Conservation (phyloP, 805 yeast species). For the Ogataea methylovora region DNA sequence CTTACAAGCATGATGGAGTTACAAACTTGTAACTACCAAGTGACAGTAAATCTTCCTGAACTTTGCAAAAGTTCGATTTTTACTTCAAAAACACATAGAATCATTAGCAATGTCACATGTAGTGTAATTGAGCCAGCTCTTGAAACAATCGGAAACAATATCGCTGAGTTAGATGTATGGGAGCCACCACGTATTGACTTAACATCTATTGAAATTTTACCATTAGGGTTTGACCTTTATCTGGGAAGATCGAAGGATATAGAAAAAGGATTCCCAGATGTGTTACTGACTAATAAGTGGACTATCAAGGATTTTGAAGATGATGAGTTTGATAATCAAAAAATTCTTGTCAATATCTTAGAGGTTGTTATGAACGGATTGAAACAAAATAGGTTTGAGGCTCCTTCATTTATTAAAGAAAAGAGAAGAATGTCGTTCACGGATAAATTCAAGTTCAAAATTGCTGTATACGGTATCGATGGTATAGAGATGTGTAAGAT, state of each 20-base stretch:
- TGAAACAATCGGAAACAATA: no score
- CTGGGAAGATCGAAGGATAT: conserved; percentile 5
- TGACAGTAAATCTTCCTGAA: conserved; percentile 14
- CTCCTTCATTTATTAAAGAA: not conserved
- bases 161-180: no score
- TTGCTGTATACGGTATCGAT: not conserved
- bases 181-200: no score
- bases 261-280: not conserved
- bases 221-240: conserved; percentile 13
- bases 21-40: conserved; percentile 25
- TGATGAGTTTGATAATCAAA: no score
- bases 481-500: not conserved
- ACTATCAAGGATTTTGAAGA: not conserved
- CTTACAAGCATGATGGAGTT: conserved; percentile 19
- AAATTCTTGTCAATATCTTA: not conserved
- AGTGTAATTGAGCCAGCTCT: conserved; percentile 5
- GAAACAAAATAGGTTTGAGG: not conserved
- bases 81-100: conserved; percentile 5
- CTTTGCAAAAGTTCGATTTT: conserved; percentile 17
- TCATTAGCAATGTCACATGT: conserved; percentile 13
- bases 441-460: not conserved
- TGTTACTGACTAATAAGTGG: not conserved
- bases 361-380: not conserved
- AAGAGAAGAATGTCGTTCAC: not conserved
- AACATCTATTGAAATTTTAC: no score